Evolutionary conservation across 441 rosid genomes (phyloP), one percentile per base, ranked within the genome.

Genomic region (Raphanus hybrid): DNA sequence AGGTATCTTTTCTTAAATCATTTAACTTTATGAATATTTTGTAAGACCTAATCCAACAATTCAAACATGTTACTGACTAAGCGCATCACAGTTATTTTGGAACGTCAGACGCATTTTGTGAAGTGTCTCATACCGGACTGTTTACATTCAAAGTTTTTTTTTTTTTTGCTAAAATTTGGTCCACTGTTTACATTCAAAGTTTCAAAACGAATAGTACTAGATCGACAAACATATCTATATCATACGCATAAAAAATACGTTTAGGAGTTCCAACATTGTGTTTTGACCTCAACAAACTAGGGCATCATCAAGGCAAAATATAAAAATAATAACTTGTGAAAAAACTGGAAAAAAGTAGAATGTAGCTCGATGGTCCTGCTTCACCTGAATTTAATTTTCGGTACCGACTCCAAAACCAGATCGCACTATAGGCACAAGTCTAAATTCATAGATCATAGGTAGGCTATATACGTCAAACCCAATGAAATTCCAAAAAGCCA

Each of bases 381-480:
- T 67, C 82, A 69, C 78, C 82, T 74, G 75, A 74, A 45, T 69
- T 79, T 63, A 55, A 74, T 41, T 69, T 15, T 63, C 55, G 78
- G 78, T 74, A 63, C 43, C 78, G 34, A 78, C 67, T 74, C 43
- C 82, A 57, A 79, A 74, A 79, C 15, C 63, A 79, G 75, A 75
- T 74, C 81, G 78, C 75, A 78, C 73, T 37, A 23, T 85, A 85
- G 95, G 88, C 87, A 87, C 86, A 80, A 85, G 78, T 85, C 81
- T 63, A 78, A 78, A 84, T 87, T 84, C 78, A 88, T 92, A 85
- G 86, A 88, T 84, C 78, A 88, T 92, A 85, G 86, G 89, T 85
- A 78, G 60, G 52, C 65, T 57, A 18, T 63, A 27, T 68, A 54
- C 71, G 26, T 80, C 84, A 89, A 88, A 80, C 86, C 87, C 87